Evolutionary conservation across 176 grass and related monocot species (phyloP).

Genomic region (Oryza punctata): DNA sequence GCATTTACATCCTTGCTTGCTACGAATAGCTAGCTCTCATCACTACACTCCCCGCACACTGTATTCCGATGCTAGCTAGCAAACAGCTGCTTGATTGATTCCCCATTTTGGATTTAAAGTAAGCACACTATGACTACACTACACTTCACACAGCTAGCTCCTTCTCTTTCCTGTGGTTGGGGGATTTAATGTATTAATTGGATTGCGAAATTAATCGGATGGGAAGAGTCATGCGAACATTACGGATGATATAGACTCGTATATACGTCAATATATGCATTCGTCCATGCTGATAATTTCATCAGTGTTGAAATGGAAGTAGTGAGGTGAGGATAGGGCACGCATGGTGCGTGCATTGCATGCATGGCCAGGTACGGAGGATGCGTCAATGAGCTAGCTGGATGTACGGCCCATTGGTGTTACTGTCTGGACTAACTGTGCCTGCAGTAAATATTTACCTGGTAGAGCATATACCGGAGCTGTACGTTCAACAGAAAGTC

Average conservation of each 20-base stretch:
- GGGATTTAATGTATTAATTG: slow-evolving; percentile 50
- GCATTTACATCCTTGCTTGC: background rate
- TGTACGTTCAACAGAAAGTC: background rate
- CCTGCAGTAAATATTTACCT: slow-evolving; percentile 3
- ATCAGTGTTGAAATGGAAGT: background rate
- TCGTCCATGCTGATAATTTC: background rate
- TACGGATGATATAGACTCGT: background rate
- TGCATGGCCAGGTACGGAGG: background rate
- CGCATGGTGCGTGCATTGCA: slow-evolving; percentile 1
- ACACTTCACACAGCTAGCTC: background rate
- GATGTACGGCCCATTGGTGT: background rate
- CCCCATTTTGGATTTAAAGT: background rate
- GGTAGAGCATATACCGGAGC: background rate
- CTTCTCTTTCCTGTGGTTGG: slow-evolving; percentile 48
- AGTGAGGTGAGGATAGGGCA: background rate
- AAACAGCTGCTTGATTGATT: background rate
- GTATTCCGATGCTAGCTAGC: background rate
- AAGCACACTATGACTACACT: background rate
- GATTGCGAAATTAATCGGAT: slow-evolving; percentile 45
- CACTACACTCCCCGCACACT: background rate
- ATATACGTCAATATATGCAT: background rate
- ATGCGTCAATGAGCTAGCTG: slow-evolving; percentile 18
- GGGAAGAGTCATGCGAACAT: slow-evolving; percentile 19
- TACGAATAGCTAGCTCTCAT: background rate
- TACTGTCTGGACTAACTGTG: background rate